These are phyloP conservation scores for Cylindrotheca fusiformis DNA, from an alignment of 108 stramenopile genomes.

Conservation along the genomic window DNA sequence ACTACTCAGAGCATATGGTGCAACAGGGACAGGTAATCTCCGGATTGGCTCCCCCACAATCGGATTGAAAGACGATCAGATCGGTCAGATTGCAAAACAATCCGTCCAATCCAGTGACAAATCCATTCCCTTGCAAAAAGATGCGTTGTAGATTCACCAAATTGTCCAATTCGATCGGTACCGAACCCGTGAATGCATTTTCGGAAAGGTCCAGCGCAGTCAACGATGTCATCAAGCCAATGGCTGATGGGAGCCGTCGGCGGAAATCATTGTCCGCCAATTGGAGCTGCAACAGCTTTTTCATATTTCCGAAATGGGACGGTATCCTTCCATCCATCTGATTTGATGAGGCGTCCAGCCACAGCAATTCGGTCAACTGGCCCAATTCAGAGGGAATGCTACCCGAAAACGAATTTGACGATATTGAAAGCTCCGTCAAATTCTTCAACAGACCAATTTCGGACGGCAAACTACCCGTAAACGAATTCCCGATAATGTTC, in stretches of 20 bases:
- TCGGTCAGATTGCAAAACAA: no score
- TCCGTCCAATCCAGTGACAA: no score
- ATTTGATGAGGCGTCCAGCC: constrained; percentile 24
- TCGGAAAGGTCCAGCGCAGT: constrained; percentile 14
- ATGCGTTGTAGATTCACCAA: constrained; percentile 29
- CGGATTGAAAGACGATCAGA: constrained; percentile 43
- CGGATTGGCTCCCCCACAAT: constrained; percentile 29
- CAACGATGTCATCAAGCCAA: constrained; percentile 17
- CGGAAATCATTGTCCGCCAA: constrained; percentile 24
- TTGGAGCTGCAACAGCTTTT: constrained; percentile 11
- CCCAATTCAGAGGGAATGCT: constrained; percentile 35
- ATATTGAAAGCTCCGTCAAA: constrained; percentile 25
- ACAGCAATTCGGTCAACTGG: constrained; percentile 20
- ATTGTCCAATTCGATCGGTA: constrained; percentile 20
- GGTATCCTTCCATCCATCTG: constrained; percentile 38
- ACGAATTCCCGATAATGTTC: constrained; percentile 43
- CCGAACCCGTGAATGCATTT: constrained; percentile 15
- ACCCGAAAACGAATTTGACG: constrained; percentile 31
- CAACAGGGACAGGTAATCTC: constrained; percentile 34
- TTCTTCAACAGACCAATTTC: constrained; percentile 21
- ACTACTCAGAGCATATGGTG: constrained; percentile 12
- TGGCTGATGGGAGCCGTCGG: constrained; percentile 17
- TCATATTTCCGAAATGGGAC: constrained; percentile 34
- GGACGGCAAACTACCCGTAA: constrained; percentile 51
- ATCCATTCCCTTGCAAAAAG: constrained; percentile 22